Conservation (phyloP, 1,284 basidiomycete species). For the Melampsora larici-populina region DNA sequence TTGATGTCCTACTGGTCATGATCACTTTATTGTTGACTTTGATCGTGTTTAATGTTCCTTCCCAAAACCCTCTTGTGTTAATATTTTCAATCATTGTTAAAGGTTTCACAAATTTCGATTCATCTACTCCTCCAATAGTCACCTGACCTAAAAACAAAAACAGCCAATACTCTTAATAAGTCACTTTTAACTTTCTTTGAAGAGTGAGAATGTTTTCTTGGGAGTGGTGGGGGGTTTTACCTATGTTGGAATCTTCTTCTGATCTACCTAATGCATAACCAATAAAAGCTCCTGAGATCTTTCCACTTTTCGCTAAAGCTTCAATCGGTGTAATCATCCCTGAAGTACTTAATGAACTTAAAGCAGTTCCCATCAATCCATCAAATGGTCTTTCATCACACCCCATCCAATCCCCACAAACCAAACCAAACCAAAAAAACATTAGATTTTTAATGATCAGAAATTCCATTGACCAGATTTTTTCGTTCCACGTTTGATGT, state of each 20-base stretch:
- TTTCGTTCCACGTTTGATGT: too few relatives aligned
- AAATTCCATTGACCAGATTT: too few relatives aligned
- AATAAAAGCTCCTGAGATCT: constrained; percentile 67
- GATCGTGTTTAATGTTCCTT: constrained; percentile 48
- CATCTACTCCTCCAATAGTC: constrained; percentile 74
- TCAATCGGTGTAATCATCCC: constrained; percentile 69
- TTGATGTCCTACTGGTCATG: constrained; percentile 46
- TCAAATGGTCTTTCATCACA: constrained; percentile 73
- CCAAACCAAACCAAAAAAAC: constrained; percentile 45
- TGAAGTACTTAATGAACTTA: constrained; percentile 67
- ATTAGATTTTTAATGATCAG: too few relatives aligned
- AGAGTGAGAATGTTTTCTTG: too few relatives aligned
- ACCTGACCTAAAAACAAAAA: constrained; percentile 50
- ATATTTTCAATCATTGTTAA: constrained; percentile 52
- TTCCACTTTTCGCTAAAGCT: constrained; percentile 63
- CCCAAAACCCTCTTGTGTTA: constrained; percentile 54
- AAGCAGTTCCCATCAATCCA: constrained; percentile 77
- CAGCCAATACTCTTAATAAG: too few relatives aligned
- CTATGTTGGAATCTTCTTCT: constrained; percentile 51
- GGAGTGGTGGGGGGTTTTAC: background rate
- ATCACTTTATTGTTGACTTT: constrained; percentile 48
- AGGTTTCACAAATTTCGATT: constrained; percentile 62
- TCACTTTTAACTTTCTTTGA: too few relatives aligned
- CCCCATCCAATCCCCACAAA: constrained; percentile 36
- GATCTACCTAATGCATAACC: constrained; percentile 76